Conservation (phyloP, 768 basidiomycete species). For the Trametes elegans region DNA sequence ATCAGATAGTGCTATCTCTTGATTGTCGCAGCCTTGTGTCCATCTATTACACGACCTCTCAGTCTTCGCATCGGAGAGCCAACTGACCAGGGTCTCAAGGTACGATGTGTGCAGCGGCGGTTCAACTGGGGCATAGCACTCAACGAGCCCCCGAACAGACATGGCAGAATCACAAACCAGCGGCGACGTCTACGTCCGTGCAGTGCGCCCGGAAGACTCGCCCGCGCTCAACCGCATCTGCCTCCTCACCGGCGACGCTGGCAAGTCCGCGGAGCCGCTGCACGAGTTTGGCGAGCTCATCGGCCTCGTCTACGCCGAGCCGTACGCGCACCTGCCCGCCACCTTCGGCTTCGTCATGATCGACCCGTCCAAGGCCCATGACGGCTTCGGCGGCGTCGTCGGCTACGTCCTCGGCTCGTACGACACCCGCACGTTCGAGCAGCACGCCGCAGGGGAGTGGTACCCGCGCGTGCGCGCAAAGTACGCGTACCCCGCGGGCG, state of each 20-base stretch:
- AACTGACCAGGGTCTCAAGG: no score
- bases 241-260: slow-evolving; percentile 70
- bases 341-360: slow-evolving; percentile 77
- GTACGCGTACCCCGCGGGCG: slow-evolving; percentile 38
- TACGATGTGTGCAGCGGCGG: no score
- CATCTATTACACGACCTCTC: no score
- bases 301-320: slow-evolving; percentile 71
- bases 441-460: slow-evolving; percentile 54
- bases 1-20: no score
- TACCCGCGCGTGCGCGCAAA: slow-evolving; percentile 60
- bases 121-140: no score
- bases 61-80: no score
- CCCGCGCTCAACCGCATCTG: slow-evolving; percentile 67
- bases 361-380: slow-evolving; percentile 27
- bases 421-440: slow-evolving; percentile 66
- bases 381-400: slow-evolving; percentile 67
- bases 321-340: slow-evolving; percentile 64
- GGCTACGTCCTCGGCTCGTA: slow-evolving; percentile 70
- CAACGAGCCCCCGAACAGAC: background rate
- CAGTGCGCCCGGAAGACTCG: slow-evolving; percentile 51
- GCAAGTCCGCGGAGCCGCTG: slow-evolving; percentile 57
- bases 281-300: slow-evolving; percentile 65
- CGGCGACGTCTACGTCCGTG: slow-evolving; percentile 42
- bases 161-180: background rate
- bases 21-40: no score